phyloP scores from a whole-genome alignment of 768 basidiomycete genomes.

The Rubroboletus satanas region DNA sequence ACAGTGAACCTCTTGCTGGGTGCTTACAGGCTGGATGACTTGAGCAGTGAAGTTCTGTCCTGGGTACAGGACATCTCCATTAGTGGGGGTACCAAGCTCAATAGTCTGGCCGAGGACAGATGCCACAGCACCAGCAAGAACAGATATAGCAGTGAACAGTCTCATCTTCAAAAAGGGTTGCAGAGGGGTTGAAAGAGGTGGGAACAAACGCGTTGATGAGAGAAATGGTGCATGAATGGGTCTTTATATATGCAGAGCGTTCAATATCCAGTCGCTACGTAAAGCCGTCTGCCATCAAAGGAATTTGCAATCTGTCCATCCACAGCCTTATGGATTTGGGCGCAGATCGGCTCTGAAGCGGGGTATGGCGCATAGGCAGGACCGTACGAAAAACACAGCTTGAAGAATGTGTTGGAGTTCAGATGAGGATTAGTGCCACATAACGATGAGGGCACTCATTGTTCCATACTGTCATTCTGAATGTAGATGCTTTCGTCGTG shows the following conservation, averaged over 20 bases:
- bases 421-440: background rate
- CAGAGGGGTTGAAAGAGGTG: background rate
- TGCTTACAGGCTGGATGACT: conserved; percentile 22
- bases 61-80: conserved; percentile 13
- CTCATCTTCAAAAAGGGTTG: conserved; percentile 13
- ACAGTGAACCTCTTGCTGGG: background rate
- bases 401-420: background rate
- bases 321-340: background rate
- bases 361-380: no score
- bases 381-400: background rate
- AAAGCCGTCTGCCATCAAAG: background rate
- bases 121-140: conserved; percentile 4
- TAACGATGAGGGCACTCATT: no score
- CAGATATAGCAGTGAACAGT: conserved; percentile 1
- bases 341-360: background rate
- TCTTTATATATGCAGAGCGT: conserved; percentile 1
- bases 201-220: background rate
- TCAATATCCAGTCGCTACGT: background rate
- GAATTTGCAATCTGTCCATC: background rate
- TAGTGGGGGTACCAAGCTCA: conserved; percentile 19
- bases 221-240: background rate
- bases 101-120: conserved; percentile 28
- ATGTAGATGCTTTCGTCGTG: no score
- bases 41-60: conserved; percentile 21
- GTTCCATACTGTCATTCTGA: no score